Evolutionary conservation across 2,329 filamentous ascomycete species (phyloP), one percentile per base, ranked within the genome.

Genomic region (Dothistroma septosporum): DNA sequence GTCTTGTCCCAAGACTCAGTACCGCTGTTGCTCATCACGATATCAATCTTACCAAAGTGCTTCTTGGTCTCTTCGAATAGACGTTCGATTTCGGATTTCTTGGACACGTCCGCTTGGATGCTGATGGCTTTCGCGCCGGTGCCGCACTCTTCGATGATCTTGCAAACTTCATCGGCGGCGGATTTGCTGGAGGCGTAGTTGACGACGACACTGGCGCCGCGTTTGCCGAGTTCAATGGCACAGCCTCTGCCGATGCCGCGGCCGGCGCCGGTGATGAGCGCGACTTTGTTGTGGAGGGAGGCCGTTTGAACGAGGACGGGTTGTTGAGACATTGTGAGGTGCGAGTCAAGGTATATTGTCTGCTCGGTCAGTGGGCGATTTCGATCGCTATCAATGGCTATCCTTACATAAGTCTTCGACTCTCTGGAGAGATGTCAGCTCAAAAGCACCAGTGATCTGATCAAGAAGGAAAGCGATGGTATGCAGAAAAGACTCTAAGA

Each of bases 1-100:
- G 87, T 82, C 75, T 87, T 85, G 64, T 86, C 85, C 79, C 88
- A 89, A 50, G 79, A 83, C 71, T 88, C 86, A 58, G 87, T 86
- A 53, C 87, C 82, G 19, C 75, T 76, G 74, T 82, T 82, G 75
- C 74, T 77, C 79, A 82, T 81, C 60, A 82, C 80, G 62, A 82
- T 78, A 66, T 79, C 74, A 66, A 79, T 73, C 62, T 75, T 75
- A 69, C 76, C 77, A 58, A 78, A 77, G 50, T 70, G 67, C 64
- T 72, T 64, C 68, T 77, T 77, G 58, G 74, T 69, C 58, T 78
- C 75, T 50, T 81, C 76, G 63, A 79, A 78, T 11, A 87, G 82
- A 61, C 82, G 78, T 74, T 82, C 82, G 74, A 88, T 86, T 74
- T 88, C 79, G 11, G 74, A 66, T 50, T 79, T 74, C 68, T 81